Percentiles rank a stretch among this genome's conserved stretches.
These are phyloP conservation scores for Neonectria coccinea DNA, from an alignment of 2,329 filamentous ascomycete genomes.

Conservation along the genomic window DNA sequence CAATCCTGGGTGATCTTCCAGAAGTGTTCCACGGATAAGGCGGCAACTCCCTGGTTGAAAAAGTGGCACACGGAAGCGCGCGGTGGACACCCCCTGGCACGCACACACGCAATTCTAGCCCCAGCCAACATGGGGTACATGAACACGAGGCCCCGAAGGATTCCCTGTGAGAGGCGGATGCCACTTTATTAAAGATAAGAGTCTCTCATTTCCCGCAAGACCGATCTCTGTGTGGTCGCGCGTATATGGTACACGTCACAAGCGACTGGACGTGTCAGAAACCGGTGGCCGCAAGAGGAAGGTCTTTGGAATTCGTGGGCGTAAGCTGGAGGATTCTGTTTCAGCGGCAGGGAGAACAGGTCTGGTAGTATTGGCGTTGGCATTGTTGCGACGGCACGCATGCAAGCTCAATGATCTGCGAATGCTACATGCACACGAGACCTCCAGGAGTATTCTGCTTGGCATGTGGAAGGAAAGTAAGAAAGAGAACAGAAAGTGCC, in stretches of 20 bases:
- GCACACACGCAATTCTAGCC: not conserved
- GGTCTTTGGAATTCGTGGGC: not conserved
- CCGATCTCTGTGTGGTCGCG: not conserved
- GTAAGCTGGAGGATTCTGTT: not conserved
- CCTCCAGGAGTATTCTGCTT: not conserved
- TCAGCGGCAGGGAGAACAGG: not conserved
- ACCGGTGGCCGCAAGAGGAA: not conserved
- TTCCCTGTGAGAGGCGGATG: not conserved
- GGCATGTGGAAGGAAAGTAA: not conserved
- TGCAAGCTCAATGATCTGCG: not conserved
- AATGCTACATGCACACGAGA: not conserved
- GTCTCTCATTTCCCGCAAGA: not conserved
- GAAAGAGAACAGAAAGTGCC: not conserved
- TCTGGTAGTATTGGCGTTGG: not conserved
- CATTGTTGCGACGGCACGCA: not conserved
- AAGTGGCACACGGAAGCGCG: constrained; percentile 18
- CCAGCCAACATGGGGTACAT: constrained; percentile 18
- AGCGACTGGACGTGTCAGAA: not conserved
- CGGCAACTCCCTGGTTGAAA: constrained; percentile 22
- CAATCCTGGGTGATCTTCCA: constrained; percentile 12
- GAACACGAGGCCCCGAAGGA: constrained; percentile 8
- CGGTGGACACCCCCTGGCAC: not conserved
- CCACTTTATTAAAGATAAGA: not conserved
- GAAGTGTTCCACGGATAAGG: constrained; percentile 26
- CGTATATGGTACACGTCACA: not conserved